Conservation (phyloP, 768 basidiomycete species). For the Imleria badia region DNA sequence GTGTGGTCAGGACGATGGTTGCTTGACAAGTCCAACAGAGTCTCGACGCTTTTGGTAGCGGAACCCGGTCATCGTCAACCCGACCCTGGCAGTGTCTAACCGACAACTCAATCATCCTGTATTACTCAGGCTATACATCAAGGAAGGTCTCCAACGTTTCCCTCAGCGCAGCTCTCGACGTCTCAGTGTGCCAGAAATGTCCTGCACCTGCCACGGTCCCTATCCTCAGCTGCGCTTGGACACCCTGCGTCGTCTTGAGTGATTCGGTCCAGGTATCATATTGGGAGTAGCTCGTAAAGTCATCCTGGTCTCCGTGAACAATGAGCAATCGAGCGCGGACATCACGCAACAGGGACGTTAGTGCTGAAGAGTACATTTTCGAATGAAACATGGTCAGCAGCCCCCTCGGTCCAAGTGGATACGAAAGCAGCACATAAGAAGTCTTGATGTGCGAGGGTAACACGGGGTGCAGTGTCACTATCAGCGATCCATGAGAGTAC, state of each 20-base stretch:
- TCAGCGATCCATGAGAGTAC: conserved; percentile 80
- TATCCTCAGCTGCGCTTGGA: conserved; percentile 28
- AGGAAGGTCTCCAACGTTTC: conserved; percentile 14
- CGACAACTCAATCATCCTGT: neutral
- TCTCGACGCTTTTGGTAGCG: conserved; percentile 19
- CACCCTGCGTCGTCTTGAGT: conserved; percentile 31
- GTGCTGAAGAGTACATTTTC: conserved; percentile 48
- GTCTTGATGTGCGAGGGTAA: conserved; percentile 50
- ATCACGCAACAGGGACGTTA: conserved; percentile 50
- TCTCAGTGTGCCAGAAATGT: conserved; percentile 64
- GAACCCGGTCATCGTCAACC: neutral
- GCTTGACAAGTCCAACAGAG: conserved; percentile 9
- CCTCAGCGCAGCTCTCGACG: conserved; percentile 22
- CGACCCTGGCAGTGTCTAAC: conserved; percentile 13
- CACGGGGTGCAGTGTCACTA: conserved; percentile 63
- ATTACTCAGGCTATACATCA: conserved; percentile 1
- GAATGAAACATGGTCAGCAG: conserved; percentile 71
- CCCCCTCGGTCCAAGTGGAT: conserved; percentile 66
- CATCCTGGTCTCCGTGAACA: conserved; percentile 66
- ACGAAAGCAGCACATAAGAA: conserved; percentile 71
- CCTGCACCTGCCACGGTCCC: conserved; percentile 47
- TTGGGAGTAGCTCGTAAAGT: conserved; percentile 58
- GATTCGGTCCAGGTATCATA: conserved; percentile 57
- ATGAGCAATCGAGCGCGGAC: conserved; percentile 54
- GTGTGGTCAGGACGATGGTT: conserved; percentile 26